Evolutionary conservation across 2,329 filamentous ascomycete species (phyloP).

Genomic region (Claviceps purpurea): DNA sequence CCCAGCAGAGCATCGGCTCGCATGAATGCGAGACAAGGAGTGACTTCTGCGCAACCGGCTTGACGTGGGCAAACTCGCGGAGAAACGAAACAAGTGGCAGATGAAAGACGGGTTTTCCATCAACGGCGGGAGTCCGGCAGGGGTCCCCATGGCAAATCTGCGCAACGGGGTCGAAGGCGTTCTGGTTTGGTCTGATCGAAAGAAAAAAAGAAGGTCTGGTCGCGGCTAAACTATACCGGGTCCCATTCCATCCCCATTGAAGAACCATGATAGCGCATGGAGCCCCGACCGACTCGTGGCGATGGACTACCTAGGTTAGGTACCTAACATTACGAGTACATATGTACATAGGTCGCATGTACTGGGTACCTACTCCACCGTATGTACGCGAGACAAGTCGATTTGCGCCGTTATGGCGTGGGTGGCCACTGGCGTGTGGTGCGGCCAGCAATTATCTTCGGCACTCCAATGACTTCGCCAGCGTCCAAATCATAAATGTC

Average conservation of each 20-base stretch:
- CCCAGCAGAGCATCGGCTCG: not conserved
- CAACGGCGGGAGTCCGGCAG: not conserved
- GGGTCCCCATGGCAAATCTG: not conserved
- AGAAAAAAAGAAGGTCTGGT: not conserved
- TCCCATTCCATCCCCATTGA: not conserved
- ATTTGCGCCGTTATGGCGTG: not conserved
- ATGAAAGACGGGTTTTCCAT: not conserved
- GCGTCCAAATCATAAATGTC: not conserved
- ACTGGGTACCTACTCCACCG: no score
- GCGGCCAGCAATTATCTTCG: not conserved
- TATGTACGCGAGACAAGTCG: not conserved
- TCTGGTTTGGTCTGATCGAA: not conserved
- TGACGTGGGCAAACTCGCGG: not conserved
- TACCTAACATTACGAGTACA: no score
- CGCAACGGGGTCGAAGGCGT: not conserved
- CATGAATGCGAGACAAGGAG: not conserved
- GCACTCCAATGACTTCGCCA: not conserved
- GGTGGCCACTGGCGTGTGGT: not conserved
- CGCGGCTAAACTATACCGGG: not conserved
- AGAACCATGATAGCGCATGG: not conserved
- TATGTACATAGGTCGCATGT: no score
- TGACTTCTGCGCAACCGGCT: not conserved
- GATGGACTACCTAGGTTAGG: no score
- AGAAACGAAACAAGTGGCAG: conserved; percentile 2
- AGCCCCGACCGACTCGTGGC: no score